Percentiles rank a stretch among this genome's conserved stretches.
phyloP scores from a whole-genome alignment of 2,329 filamentous ascomycete genomes.

The Paecilomyces formosus region DNA sequence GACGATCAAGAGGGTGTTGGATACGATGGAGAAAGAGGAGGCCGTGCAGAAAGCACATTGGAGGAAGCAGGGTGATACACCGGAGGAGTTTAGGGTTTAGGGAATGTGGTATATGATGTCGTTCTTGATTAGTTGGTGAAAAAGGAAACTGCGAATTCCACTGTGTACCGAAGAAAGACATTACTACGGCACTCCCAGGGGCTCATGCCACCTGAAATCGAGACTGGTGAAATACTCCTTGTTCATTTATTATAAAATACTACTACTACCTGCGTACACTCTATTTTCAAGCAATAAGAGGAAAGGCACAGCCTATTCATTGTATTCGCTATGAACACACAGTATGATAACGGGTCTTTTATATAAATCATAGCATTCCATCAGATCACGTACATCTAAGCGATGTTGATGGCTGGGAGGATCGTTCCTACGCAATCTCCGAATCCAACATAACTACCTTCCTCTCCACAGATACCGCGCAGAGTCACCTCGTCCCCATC shows the following conservation, averaged over 20 bases:
- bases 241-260: no score
- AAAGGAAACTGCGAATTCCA: no score
- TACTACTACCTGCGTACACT: background rate
- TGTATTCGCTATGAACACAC: background rate
- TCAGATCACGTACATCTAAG: background rate
- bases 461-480: constrained; percentile 58
- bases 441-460: constrained; percentile 65
- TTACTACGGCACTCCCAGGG: no score
- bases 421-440: constrained; percentile 64
- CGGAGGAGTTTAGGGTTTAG: constrained; percentile 33
- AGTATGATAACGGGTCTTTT: background rate
- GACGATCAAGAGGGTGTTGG: constrained; percentile 39
- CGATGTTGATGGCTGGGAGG: constrained; percentile 32
- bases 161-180: no score
- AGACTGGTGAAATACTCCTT: no score
- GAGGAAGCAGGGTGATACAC: constrained; percentile 48
- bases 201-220: no score
- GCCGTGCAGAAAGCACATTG: constrained; percentile 49
- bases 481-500: constrained; percentile 67
- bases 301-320: background rate
- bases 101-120: no score
- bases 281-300: background rate
- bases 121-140: no score
- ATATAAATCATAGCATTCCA: background rate
- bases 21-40: constrained; percentile 40